Evolutionary conservation across 352 stramenopile species (phyloP).

Genomic region (Globisporangium rhizosaccharum): DNA sequence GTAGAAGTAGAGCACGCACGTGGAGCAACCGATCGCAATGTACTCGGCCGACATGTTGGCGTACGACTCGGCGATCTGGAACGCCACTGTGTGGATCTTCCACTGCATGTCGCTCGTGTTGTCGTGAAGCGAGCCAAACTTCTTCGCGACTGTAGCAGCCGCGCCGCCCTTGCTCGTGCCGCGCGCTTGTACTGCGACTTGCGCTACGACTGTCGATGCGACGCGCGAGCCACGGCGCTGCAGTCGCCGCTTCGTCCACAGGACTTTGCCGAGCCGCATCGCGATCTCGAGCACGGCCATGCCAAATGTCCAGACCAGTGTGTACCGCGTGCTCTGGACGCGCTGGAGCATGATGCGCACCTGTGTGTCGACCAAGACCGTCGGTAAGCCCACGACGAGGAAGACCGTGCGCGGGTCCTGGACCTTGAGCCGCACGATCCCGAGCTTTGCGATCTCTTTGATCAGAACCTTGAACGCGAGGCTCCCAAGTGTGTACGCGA

Average conservation of each 20-base stretch:
- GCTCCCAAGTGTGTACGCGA: conserved; percentile 12
- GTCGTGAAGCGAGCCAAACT: neutral
- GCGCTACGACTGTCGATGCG: neutral
- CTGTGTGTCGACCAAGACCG: conserved; percentile 44
- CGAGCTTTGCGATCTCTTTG: conserved; percentile 25
- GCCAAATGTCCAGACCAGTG: conserved; percentile 19
- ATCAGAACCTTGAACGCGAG: conserved; percentile 5
- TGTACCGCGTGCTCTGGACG: conserved; percentile 17
- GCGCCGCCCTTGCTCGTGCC: neutral
- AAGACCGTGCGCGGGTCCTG: conserved; percentile 36
- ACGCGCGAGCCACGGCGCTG: neutral
- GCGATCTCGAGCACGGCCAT: conserved; percentile 30
- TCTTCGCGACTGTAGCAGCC: too few species aligned
- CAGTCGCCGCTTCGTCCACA: conserved; percentile 6
- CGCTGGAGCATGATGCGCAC: conserved; percentile 30
- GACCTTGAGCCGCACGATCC: conserved; percentile 22
- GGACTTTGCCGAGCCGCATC: conserved; percentile 19
- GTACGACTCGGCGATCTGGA: conserved; percentile 31
- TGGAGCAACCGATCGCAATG: conserved; percentile 37
- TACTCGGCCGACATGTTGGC: conserved; percentile 52
- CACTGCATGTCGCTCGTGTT: neutral
- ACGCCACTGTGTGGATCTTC: conserved; percentile 16
- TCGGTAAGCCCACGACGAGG: conserved; percentile 26
- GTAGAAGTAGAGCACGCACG: conserved; percentile 36
- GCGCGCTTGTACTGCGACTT: neutral